phyloP scores from a whole-genome alignment of 192 early-diverging fungal species.

The Haplosporangium gracile region DNA sequence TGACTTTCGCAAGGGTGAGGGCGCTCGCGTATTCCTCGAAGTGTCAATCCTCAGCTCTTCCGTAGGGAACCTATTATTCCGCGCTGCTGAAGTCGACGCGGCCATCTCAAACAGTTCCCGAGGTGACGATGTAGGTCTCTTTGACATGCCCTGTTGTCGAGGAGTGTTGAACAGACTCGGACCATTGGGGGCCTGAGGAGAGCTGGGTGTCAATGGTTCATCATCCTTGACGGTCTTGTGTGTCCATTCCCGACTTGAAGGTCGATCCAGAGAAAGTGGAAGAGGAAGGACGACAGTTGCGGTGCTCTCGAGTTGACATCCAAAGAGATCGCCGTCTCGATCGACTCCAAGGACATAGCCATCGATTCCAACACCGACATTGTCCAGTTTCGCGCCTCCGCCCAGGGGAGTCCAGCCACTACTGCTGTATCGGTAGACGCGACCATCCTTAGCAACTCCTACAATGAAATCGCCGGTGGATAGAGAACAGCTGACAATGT shows the following conservation, averaged over 20 bases:
- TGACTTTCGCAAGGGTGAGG: background rate
- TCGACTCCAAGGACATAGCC: constrained; percentile 52
- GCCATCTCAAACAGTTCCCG: constrained; percentile 54
- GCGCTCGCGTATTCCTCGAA: background rate
- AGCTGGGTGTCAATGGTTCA: background rate
- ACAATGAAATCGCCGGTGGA: constrained; percentile 37
- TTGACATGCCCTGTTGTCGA: constrained; percentile 7
- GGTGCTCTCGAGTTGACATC: constrained; percentile 36
- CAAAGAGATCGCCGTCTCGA: constrained; percentile 43
- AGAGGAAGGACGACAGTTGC: background rate
- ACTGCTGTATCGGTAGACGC: constrained; percentile 18
- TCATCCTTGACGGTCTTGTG: background rate
- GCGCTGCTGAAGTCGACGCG: background rate
- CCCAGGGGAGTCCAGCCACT: constrained; percentile 23
- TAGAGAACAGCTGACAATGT: constrained; percentile 23
- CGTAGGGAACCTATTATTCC: too few relatives aligned
- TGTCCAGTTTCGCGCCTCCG: constrained; percentile 20
- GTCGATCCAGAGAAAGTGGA: background rate
- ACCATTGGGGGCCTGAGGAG: constrained; percentile 28
- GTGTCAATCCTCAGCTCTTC: background rate
- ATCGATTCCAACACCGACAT: constrained; percentile 32
- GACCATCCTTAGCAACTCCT: constrained; percentile 27
- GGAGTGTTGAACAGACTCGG: constrained; percentile 15
- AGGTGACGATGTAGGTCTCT: constrained; percentile 25
- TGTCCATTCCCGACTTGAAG: background rate